These are phyloP conservation scores for Dendrocalamus sinicus DNA, from an alignment of 176 grass and related monocot species.

Conservation along the genomic window DNA sequence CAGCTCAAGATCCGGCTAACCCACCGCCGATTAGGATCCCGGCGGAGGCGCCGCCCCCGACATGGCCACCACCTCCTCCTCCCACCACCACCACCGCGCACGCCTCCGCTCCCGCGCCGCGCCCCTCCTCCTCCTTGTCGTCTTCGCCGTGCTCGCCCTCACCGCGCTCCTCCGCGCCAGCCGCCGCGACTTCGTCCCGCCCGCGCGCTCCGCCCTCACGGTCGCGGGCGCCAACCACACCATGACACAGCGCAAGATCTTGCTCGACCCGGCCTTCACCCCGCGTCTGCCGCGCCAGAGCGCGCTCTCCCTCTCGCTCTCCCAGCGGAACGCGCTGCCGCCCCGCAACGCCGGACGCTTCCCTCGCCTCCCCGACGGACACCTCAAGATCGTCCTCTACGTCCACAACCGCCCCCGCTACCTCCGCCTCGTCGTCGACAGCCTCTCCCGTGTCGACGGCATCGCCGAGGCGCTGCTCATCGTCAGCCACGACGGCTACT, in stretches of 20 bases:
- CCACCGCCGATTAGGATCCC: constrained; percentile 24
- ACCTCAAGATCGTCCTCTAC: constrained; percentile 81
- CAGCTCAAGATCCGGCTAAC: constrained; percentile 43
- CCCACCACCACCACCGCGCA: constrained; percentile 31
- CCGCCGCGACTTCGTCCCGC: constrained; percentile 30
- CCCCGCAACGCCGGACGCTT: constrained; percentile 70
- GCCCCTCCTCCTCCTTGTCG: constrained; percentile 48
- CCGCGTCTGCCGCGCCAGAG: constrained; percentile 70
- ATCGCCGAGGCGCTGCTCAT: constrained; percentile 86
- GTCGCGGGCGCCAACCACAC: constrained; percentile 19
- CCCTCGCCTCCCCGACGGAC: constrained; percentile 56
- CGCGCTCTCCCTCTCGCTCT: constrained; percentile 74
- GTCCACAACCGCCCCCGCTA: constrained; percentile 93
- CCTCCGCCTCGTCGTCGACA: constrained; percentile 73
- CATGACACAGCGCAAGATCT: constrained; percentile 45
- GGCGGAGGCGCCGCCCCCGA: constrained; percentile 22
- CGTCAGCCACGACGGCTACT: constrained; percentile 93
- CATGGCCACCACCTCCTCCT: constrained; percentile 7
- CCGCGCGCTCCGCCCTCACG: not conserved
- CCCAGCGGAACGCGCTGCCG: constrained; percentile 69
- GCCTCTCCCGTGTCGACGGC: constrained; percentile 73
- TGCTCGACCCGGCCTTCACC: constrained; percentile 64
- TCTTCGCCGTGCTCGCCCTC: constrained; percentile 63
- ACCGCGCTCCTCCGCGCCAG: constrained; percentile 60
- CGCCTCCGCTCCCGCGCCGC: constrained; percentile 55